A percentile compares a stretch with the other conserved stretches of the same genome.
Conservation (phyloP, 2,329 filamentous ascomycete species). For the Aureobasidium sp. region DNA sequence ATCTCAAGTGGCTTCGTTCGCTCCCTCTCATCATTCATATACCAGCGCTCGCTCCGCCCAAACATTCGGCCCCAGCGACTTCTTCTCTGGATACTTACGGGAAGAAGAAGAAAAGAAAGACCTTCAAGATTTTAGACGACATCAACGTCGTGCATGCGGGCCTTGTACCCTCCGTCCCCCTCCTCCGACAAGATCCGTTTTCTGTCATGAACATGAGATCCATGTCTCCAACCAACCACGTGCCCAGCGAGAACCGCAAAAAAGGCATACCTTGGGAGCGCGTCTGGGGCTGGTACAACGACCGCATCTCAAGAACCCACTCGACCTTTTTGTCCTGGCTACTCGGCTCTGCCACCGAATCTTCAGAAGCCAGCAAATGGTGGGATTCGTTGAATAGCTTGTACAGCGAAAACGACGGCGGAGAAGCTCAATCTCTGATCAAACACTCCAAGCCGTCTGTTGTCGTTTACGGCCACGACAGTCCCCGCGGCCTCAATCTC, state of each 20-base stretch:
- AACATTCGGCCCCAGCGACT: neutral
- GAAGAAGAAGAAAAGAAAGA: conserved; percentile 12
- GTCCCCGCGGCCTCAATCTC: conserved; percentile 60
- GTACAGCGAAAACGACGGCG: neutral
- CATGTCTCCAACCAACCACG: conserved; percentile 56
- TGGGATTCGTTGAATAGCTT: conserved; percentile 2
- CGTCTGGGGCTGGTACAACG: conserved; percentile 26
- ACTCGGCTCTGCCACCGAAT: neutral
- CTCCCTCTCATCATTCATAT: conserved; percentile 33
- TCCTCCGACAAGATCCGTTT: conserved; percentile 67
- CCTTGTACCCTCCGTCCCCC: conserved; percentile 65
- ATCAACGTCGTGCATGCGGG: conserved; percentile 80
- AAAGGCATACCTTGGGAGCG: conserved; percentile 61
- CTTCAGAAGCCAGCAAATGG: neutral
- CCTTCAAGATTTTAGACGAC: conserved; percentile 8
- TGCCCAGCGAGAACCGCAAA: conserved; percentile 45
- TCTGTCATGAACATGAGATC: conserved; percentile 91
- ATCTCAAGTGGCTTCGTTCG: conserved; percentile 27
- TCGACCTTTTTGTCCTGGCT: neutral
- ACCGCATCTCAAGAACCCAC: conserved; percentile 5
- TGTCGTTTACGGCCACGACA: conserved; percentile 84
- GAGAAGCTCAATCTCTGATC: neutral
- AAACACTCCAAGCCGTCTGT: conserved; percentile 43
- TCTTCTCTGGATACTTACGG: neutral
- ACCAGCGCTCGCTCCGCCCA: conserved; percentile 18